Base-by-base conservation (phyloP, 352 stramenopile genomes). In the Globisporangium uncinulatum region DNA sequence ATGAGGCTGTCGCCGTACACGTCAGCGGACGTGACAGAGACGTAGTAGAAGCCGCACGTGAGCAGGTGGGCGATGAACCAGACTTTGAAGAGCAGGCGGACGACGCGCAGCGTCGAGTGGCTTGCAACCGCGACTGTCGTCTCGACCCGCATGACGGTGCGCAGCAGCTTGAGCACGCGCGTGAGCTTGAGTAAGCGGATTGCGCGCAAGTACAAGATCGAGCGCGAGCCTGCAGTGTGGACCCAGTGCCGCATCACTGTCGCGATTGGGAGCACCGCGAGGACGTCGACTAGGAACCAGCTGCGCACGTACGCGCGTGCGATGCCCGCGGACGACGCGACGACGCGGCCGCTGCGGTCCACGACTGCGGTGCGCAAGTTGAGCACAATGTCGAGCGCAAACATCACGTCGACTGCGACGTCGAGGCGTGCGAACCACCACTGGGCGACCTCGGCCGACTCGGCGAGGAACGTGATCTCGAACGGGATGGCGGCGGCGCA, bases 161-260 rank as follows among this genome's bases (percentile, higher is more conserved):
- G 86, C 9, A 89, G 71, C 7, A 97, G 74, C 63, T 96, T 97
- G 56, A 97, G 72, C 19, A 97, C 69, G 1, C 89, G 83, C 24
- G 81, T 62, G 14, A 97, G 73, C 63, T 96, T 96, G 10, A 97
- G 56, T 21, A 97, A 46, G 0, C 89, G 78, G 5, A 93, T 69
- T 1, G 86, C 68, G 31, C 87, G 76, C 4, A 89, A 67, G 19
- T 92, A 61, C n/a, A 74, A 64, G 21, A 92, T 62, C 1, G 67
- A 69, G 54, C 59, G 71, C 0, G 65, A 69, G 7, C 49, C 55
- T 7, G 34, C 34, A 13, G 34, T 13, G 34, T 39, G 31, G 3
- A 46, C 42, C 7, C 61, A 62, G 19, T 59, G 17, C 3, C 61
- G 51, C 29, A 77, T 61, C 17, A 88, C 72, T 1, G 61, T 43